phyloP scores from a whole-genome alignment of 2,329 filamentous ascomycete species.

The Botrytis fragariae region DNA sequence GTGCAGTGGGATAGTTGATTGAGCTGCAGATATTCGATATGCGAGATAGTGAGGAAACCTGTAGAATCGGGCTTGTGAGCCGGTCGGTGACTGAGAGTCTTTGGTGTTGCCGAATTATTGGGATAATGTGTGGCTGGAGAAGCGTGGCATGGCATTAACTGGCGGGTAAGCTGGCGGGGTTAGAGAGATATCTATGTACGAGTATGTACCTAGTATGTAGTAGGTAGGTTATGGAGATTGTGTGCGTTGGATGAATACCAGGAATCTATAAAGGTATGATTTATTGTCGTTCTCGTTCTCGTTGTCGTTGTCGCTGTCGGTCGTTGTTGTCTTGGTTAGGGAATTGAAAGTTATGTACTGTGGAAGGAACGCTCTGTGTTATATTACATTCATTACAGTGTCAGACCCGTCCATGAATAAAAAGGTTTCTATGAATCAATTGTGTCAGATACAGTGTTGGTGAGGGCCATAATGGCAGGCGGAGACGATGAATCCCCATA shows the following conservation, averaged over 20 bases:
- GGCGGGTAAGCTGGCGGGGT: slow-evolving; percentile 7
- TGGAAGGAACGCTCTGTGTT: background rate
- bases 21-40: background rate
- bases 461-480: background rate
- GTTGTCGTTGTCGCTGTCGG: background rate
- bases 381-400: background rate
- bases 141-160: slow-evolving; percentile 9
- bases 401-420: background rate
- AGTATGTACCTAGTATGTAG: background rate
- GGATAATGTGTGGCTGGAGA: slow-evolving; percentile 8
- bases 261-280: background rate
- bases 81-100: background rate
- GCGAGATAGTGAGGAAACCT: background rate
- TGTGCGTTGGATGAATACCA: background rate
- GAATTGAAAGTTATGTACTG: background rate
- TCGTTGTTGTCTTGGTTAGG: background rate
- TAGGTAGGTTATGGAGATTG: background rate
- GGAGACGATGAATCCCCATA: background rate
- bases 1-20: background rate
- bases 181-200: background rate
- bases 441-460: background rate
- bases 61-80: background rate
- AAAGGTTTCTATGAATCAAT: background rate
- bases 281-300: background rate
- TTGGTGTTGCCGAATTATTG: background rate